phyloP scores from a whole-genome alignment of 1,284 basidiomycete species.

The Pholiota adiposa region DNA sequence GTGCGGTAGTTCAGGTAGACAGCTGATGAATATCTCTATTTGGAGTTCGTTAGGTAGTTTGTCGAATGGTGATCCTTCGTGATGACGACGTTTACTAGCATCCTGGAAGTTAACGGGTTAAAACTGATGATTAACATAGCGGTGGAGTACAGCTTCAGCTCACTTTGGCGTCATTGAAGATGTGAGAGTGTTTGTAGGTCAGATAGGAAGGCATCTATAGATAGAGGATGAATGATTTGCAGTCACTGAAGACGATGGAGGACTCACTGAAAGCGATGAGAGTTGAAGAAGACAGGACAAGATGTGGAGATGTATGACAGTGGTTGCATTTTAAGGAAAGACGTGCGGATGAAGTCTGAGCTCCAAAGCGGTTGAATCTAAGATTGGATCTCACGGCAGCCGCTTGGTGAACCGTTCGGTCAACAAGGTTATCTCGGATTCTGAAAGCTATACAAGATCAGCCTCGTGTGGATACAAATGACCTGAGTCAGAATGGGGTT shows the following conservation, averaged over 20 bases:
- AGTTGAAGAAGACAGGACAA: not conserved
- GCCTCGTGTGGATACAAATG: not conserved
- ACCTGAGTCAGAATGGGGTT: not conserved
- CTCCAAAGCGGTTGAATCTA: not conserved
- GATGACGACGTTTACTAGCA: not conserved
- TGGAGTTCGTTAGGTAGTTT: constrained; percentile 41
- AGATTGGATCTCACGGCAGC: not conserved
- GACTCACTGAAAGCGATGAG: constrained; percentile 9
- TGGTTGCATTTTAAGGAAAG: constrained; percentile 1
- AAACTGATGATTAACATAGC: not conserved
- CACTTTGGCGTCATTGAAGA: not conserved
- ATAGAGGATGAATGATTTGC: not conserved
- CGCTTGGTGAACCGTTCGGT: not conserved
- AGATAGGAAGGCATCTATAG: not conserved
- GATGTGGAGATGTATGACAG: not conserved
- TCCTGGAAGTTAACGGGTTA: not conserved
- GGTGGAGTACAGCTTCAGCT: not conserved
- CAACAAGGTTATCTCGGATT: not conserved
- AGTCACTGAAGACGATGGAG: constrained; percentile 1
- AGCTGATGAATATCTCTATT: constrained; percentile 40
- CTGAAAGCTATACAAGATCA: not conserved
- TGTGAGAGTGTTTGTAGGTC: not conserved
- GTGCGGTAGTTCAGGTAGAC: constrained; percentile 29
- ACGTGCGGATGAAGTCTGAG: not conserved
- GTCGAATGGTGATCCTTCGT: constrained; percentile 26